Conservation (phyloP, 495 filamentous ascomycete genomes). For the Amphirosellinia nigrospora region DNA sequence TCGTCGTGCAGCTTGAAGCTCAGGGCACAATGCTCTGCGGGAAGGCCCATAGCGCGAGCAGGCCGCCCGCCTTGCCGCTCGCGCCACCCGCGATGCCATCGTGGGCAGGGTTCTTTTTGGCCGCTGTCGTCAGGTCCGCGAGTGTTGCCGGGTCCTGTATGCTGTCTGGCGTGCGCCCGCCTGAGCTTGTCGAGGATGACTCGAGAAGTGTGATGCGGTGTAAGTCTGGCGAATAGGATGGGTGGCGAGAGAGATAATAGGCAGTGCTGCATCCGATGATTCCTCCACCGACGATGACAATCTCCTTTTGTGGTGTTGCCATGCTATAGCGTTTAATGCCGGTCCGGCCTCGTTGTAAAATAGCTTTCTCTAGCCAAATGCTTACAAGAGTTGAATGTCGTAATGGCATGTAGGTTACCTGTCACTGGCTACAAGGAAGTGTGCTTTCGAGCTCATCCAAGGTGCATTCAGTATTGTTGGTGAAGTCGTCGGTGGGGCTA, state of each 20-base stretch:
- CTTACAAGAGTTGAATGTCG: background rate
- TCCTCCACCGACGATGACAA: constrained; percentile 68
- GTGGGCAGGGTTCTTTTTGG: constrained; percentile 45
- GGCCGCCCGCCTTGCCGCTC: constrained; percentile 87
- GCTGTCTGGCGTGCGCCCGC: constrained; percentile 43
- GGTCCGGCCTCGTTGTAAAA: background rate
- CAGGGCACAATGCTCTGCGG: constrained; percentile 78
- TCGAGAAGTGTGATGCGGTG: constrained; percentile 83
- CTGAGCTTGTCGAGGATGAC: constrained; percentile 61
- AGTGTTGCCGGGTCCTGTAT: constrained; percentile 40
- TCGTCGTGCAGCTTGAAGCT: constrained; percentile 78
- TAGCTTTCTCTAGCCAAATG: background rate
- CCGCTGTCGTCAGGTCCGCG: constrained; percentile 35
- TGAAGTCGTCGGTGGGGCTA: background rate
- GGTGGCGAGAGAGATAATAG: constrained; percentile 84
- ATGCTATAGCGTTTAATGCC: constrained; percentile 26
- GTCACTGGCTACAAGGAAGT: background rate
- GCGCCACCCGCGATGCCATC: constrained; percentile 78
- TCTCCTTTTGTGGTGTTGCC: constrained; percentile 35
- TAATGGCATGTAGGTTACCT: background rate
- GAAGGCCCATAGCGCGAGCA: constrained; percentile 87
- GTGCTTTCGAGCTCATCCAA: background rate
- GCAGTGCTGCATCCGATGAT: constrained; percentile 88
- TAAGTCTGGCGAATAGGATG: constrained; percentile 69
- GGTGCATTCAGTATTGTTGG: background rate